Evolutionary conservation across 202 grass and related monocot species (phyloP).

Genomic region (Sporobolus alterniflorus): DNA sequence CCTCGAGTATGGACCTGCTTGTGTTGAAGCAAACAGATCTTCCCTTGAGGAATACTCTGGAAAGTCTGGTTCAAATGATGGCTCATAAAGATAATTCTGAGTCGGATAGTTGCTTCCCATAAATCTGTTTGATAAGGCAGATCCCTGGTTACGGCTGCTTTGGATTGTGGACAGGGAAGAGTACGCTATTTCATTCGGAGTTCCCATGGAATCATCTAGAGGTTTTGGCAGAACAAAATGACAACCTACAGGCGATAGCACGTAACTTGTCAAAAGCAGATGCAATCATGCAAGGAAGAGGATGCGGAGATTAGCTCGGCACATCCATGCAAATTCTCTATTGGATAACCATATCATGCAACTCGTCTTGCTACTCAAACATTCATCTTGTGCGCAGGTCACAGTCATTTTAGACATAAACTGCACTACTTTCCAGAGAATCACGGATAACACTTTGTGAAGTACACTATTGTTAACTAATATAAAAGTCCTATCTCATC

Average conservation of each 20-base stretch:
- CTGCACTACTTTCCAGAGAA: neutral
- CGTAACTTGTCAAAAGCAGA: neutral
- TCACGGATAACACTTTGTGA: neutral
- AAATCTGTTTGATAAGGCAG: slow-evolving; percentile 23
- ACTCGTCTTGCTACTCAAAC: neutral
- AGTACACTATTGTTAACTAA: neutral
- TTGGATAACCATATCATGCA: neutral
- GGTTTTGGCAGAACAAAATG: neutral
- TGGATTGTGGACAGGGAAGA: slow-evolving; percentile 44
- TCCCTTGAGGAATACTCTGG: slow-evolving; percentile 39
- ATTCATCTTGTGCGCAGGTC: neutral
- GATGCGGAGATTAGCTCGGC: neutral
- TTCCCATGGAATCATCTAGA: slow-evolving; percentile 55
- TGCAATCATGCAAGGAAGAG: neutral
- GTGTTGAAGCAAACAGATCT: slow-evolving; percentile 23
- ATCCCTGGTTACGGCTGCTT: slow-evolving; percentile 1
- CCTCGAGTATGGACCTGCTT: slow-evolving; percentile 20
- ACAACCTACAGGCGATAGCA: slow-evolving; percentile 18
- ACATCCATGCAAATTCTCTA: neutral
- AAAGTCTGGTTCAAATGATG: slow-evolving; percentile 47
- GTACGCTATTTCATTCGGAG: slow-evolving; percentile 40
- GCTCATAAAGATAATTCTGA: slow-evolving; percentile 53
- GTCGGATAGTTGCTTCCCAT: slow-evolving; percentile 4
- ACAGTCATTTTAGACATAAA: neutral
- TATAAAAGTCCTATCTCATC: neutral